These are phyloP conservation scores for Auriscalpium orientale DNA, from an alignment of 768 basidiomycete genomes.

Conservation along the genomic window DNA sequence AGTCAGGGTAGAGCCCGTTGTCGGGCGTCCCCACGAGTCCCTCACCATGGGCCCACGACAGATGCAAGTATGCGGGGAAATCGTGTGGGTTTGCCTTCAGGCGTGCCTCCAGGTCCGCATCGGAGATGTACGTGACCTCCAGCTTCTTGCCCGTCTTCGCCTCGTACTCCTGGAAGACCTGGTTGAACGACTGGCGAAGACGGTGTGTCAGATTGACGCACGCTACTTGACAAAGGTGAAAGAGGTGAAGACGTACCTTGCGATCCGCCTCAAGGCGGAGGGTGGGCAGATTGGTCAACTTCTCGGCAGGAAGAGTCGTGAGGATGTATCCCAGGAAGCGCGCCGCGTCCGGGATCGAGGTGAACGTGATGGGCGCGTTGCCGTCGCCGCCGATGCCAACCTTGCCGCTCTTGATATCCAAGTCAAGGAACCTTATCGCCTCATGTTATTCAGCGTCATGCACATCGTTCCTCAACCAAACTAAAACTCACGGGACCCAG, in stretches of 20 bases:
- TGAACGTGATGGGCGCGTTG: conserved; percentile 11
- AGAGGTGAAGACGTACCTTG: not conserved
- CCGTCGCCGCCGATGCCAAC: conserved; percentile 12
- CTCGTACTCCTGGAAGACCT: conserved; percentile 12
- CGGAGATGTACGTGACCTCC: conserved; percentile 4
- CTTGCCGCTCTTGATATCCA: conserved; percentile 10
- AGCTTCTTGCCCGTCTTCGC: conserved; percentile 10
- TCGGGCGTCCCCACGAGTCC: conserved; percentile 5
- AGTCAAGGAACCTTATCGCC: not conserved
- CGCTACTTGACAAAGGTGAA: too few relatives aligned
- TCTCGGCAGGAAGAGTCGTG: conserved; percentile 7
- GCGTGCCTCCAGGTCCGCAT: conserved; percentile 4
- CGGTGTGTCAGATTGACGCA: not conserved
- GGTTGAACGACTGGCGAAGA: conserved; percentile 11
- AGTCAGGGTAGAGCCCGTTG: conserved; percentile 13
- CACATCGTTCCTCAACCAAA: not conserved
- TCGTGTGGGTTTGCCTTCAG: conserved; percentile 9
- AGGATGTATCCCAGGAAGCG: conserved; percentile 16
- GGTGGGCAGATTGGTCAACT: conserved; percentile 5
- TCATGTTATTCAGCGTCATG: not conserved
- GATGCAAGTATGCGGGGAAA: conserved; percentile 6
- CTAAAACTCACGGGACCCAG: conserved; percentile 1
- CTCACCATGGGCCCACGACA: conserved; percentile 5
- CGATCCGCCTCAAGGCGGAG: conserved; percentile 13
- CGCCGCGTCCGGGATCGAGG: conserved; percentile 9